Evolutionary conservation across 352 stramenopile species (phyloP).

Genomic region (Aphanomyces astaci): DNA sequence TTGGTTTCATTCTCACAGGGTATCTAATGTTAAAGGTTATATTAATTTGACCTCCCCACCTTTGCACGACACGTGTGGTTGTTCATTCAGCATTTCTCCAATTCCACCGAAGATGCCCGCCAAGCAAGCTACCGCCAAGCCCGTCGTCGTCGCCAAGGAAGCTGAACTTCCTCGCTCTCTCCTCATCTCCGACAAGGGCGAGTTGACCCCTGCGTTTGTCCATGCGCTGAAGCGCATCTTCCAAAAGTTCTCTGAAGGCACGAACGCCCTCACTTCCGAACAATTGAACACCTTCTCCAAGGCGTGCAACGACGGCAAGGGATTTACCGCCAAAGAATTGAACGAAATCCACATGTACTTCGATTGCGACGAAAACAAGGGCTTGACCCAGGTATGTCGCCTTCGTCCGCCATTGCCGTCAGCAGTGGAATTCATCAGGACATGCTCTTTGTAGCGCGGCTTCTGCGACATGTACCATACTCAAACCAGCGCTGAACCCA

Average conservation of each 20-base stretch:
- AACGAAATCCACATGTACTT: slow-evolving; percentile 90
- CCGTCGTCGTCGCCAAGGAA: slow-evolving; percentile 4
- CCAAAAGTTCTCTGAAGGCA: slow-evolving; percentile 18
- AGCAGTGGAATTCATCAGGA: too few species aligned
- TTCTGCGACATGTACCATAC: slow-evolving; percentile 90
- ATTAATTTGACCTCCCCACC: background rate
- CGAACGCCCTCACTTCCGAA: slow-evolving; percentile 46
- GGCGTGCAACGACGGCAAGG: slow-evolving; percentile 82
- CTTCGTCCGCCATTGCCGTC: too few species aligned
- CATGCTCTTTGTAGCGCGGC: slow-evolving; percentile 27
- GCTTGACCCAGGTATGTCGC: slow-evolving; percentile 50
- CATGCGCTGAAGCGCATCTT: slow-evolving; percentile 23
- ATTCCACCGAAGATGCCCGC: background rate
- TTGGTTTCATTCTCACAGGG: background rate
- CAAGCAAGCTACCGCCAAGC: slow-evolving; percentile 11
- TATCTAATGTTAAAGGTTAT: background rate
- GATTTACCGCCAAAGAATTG: slow-evolving; percentile 84
- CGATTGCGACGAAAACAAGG: slow-evolving; percentile 87
- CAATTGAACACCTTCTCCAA: slow-evolving; percentile 86
- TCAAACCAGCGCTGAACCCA: slow-evolving; percentile 79
- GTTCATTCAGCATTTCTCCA: slow-evolving; percentile 12
- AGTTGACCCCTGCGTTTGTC: slow-evolving; percentile 16
- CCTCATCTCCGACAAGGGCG: slow-evolving; percentile 21
- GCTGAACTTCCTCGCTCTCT: slow-evolving; percentile 7
- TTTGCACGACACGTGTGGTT: slow-evolving; percentile 1